Evolutionary conservation across 177 flowering plant genomes (phyloP).

Genomic region (Vitis hybrid): DNA sequence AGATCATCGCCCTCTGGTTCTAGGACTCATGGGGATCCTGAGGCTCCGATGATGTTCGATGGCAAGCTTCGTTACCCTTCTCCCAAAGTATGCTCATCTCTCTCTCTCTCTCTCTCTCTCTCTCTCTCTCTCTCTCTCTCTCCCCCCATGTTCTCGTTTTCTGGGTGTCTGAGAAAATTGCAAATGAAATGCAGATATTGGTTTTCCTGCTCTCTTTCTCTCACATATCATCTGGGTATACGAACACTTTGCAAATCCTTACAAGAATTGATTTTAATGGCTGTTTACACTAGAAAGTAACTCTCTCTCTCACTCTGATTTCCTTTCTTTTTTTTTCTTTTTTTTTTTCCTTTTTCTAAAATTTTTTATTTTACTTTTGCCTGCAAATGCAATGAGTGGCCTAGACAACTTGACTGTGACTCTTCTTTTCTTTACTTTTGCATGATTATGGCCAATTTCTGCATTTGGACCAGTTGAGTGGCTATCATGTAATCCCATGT

Average conservation of each 20-base stretch:
- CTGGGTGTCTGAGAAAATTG: too few relatives aligned
- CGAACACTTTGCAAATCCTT: too few relatives aligned
- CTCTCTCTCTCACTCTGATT: too few relatives aligned
- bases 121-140: too few relatives aligned
- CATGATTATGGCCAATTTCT: conserved; percentile 12
- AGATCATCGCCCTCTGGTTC: conserved; percentile 26
- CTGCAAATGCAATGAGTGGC: conserved; percentile 11
- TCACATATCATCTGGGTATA: too few relatives aligned
- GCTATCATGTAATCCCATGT: not conserved
- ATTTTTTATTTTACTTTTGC: not conserved
- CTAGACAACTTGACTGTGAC: conserved; percentile 16
- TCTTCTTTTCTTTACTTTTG: conserved; percentile 3
- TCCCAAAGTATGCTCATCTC: conserved; percentile 38
- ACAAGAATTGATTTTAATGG: too few relatives aligned
- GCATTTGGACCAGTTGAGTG: conserved; percentile 2
- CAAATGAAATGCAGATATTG: too few relatives aligned
- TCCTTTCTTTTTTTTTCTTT: not conserved
- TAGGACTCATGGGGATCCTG: conserved; percentile 27
- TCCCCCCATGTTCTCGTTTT: not conserved
- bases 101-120: conserved; percentile 14
- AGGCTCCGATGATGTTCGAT: conserved; percentile 33
- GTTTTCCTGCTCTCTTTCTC: too few relatives aligned
- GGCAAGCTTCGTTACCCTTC: conserved; percentile 41
- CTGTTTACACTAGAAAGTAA: too few relatives aligned
- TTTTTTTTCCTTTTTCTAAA: not conserved